Evolutionary conservation across 108 stramenopile genomes (phyloP).

Genomic region (Cyclotella cryptica): DNA sequence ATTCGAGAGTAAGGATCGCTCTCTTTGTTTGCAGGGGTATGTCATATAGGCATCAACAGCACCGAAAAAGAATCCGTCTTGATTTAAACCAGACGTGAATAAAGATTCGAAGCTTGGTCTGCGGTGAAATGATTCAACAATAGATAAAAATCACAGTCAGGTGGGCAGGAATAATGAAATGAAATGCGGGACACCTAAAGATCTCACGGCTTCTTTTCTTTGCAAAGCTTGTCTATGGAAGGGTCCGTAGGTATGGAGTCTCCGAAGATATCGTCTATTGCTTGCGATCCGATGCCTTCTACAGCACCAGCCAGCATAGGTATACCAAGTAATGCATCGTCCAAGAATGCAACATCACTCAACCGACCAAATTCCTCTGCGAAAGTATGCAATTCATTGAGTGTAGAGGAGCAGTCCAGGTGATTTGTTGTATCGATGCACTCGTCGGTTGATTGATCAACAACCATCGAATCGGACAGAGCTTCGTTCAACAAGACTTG

Average conservation of each 20-base stretch:
- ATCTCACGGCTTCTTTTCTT: constrained; percentile 42
- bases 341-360: constrained; percentile 75
- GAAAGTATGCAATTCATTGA: constrained; percentile 27
- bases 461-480: constrained; percentile 1
- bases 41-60: constrained; percentile 60
- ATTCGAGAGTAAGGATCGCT: constrained; percentile 43
- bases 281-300: constrained; percentile 68
- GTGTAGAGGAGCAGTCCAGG: background rate
- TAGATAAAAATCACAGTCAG: background rate
- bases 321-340: constrained; percentile 53
- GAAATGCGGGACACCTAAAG: constrained; percentile 21
- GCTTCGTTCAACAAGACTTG: constrained; percentile 36
- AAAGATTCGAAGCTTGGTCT: constrained; percentile 68
- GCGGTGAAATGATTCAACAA: constrained; percentile 4
- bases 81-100: constrained; percentile 53
- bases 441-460: background rate
- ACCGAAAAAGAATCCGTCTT: constrained; percentile 72
- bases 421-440: background rate
- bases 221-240: constrained; percentile 53
- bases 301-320: constrained; percentile 71
- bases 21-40: constrained; percentile 41
- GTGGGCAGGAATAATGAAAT: background rate
- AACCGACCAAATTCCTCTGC: constrained; percentile 29
- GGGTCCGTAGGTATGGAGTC: constrained; percentile 30
- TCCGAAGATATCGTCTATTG: constrained; percentile 11